Percentiles rank a stretch among this genome's conserved stretches.
Conservation (phyloP, 805 yeast species). For the Blastobotrys parvus region DNA sequence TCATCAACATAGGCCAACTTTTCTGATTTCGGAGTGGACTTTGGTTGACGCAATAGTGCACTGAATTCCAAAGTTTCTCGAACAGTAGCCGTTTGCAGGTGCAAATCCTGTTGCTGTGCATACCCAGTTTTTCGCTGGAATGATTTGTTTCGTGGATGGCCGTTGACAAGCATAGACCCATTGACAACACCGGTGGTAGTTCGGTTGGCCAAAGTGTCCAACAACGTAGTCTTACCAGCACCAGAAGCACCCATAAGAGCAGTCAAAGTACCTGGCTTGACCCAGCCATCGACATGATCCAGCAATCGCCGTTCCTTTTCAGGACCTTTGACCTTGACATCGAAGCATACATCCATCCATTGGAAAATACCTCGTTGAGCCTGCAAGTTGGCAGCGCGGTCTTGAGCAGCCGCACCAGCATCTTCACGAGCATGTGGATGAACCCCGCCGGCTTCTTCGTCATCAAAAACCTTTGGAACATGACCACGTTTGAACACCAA, state of each 20-base stretch:
- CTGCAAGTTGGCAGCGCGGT: slow-evolving; percentile 8
- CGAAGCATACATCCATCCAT: slow-evolving; percentile 71
- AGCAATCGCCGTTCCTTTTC: slow-evolving; percentile 52
- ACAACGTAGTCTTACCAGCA: slow-evolving; percentile 72
- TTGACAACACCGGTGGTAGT: slow-evolving; percentile 63
- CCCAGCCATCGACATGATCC: slow-evolving; percentile 70
- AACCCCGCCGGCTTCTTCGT: slow-evolving; percentile 7
- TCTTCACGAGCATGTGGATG: slow-evolving; percentile 4
- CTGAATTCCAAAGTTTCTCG: slow-evolving; percentile 63
- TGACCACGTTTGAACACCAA: slow-evolving; percentile 37
- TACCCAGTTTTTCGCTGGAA: slow-evolving; percentile 64
- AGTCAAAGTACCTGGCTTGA: slow-evolving; percentile 72
- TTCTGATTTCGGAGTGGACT: slow-evolving; percentile 40
- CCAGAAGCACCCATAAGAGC: slow-evolving; percentile 75
- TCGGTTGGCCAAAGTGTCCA: slow-evolving; percentile 64
- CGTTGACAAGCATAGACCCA: slow-evolving; percentile 61
- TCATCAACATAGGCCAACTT: slow-evolving; percentile 60
- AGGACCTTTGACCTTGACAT: slow-evolving; percentile 47
- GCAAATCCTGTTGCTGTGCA: slow-evolving; percentile 72
- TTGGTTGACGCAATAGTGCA: slow-evolving; percentile 61
- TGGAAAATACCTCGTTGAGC: slow-evolving; percentile 42
- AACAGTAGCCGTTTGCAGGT: slow-evolving; percentile 56
- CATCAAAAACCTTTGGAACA: neutral
- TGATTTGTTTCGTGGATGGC: slow-evolving; percentile 48
- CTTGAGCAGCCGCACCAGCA: slow-evolving; percentile 2